A percentile compares a stretch with the other conserved stretches of the same genome.
These are phyloP conservation scores for Synchytrium microbalum DNA, from an alignment of 371 early-diverging fungal species.

Conservation along the genomic window DNA sequence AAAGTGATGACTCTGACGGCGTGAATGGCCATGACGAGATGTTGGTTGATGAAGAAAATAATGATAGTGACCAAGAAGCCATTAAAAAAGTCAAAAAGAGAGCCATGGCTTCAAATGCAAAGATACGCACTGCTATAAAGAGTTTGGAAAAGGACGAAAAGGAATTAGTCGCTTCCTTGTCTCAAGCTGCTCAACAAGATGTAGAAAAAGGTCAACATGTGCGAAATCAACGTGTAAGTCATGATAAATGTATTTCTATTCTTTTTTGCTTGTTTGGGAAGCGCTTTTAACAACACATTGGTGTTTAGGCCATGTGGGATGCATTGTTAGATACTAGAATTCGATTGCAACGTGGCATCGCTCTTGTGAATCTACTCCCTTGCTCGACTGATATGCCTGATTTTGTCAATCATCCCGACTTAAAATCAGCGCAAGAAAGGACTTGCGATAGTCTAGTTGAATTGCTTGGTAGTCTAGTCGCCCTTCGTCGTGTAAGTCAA, in stretches of 20 bases:
- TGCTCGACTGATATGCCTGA: slow-evolving; percentile 12
- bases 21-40: slow-evolving; percentile 23
- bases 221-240: slow-evolving; percentile 53
- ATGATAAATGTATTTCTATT: not conserved
- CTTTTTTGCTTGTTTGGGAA: not conserved
- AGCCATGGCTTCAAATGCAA: slow-evolving; percentile 8
- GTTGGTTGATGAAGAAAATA: slow-evolving; percentile 6
- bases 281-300: slow-evolving; percentile 7
- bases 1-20: slow-evolving; percentile 18
- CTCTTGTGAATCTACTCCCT: slow-evolving; percentile 74
- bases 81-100: slow-evolving; percentile 7
- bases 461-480: not conserved
- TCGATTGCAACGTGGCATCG: slow-evolving; percentile 71
- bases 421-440: not conserved
- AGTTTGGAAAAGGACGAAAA: slow-evolving; percentile 75
- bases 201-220: slow-evolving; percentile 86
- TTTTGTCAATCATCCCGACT: not conserved
- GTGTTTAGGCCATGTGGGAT: slow-evolving; percentile 66
- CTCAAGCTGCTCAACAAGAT: slow-evolving; percentile 66
- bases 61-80: not conserved
- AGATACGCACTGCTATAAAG: slow-evolving; percentile 58
- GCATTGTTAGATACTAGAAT: slow-evolving; percentile 79
- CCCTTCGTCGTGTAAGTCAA: slow-evolving; percentile 2
- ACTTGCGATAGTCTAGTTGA: not conserved
- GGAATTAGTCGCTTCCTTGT: slow-evolving; percentile 57